Conservation (phyloP, 129 eudicot species). For the Logfia minima region DNA sequence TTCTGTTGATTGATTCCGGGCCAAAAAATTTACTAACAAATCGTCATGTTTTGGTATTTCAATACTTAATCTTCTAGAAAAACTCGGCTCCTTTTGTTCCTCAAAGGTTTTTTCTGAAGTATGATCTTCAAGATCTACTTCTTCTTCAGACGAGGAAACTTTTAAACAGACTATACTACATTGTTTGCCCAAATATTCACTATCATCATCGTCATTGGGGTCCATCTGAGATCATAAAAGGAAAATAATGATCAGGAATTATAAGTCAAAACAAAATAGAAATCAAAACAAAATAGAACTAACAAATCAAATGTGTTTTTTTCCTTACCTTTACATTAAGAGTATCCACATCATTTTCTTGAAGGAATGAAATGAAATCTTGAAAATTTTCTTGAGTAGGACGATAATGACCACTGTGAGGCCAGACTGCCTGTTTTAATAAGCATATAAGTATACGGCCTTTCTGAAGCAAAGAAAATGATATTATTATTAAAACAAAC, state of each 20-base stretch:
- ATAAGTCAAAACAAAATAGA: background rate
- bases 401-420: slow-evolving; percentile 93
- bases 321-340: slow-evolving; percentile 61
- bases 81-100: slow-evolving; percentile 30
- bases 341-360: slow-evolving; percentile 69
- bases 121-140: slow-evolving; percentile 28
- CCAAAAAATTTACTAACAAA: slow-evolving; percentile 31
- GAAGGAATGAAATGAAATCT: slow-evolving; percentile 67
- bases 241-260: slow-evolving; percentile 13
- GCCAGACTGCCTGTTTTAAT: slow-evolving; percentile 77
- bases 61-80: slow-evolving; percentile 35
- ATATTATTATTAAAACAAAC: background rate
- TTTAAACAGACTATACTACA: slow-evolving; percentile 33
- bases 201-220: slow-evolving; percentile 69
- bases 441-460: background rate
- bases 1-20: slow-evolving; percentile 33
- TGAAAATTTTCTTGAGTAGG: slow-evolving; percentile 86
- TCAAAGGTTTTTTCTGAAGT: slow-evolving; percentile 18
- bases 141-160: slow-evolving; percentile 65
- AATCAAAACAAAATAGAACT: background rate
- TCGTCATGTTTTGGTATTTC: slow-evolving; percentile 51
- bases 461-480: background rate
- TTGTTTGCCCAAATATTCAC: slow-evolving; percentile 40
- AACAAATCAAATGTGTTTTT: background rate
- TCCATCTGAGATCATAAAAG: slow-evolving; percentile 54